These are phyloP conservation scores for Suhomyces guaymorum DNA, from an alignment of 1,139 yeast genomes.

Conservation along the genomic window DNA sequence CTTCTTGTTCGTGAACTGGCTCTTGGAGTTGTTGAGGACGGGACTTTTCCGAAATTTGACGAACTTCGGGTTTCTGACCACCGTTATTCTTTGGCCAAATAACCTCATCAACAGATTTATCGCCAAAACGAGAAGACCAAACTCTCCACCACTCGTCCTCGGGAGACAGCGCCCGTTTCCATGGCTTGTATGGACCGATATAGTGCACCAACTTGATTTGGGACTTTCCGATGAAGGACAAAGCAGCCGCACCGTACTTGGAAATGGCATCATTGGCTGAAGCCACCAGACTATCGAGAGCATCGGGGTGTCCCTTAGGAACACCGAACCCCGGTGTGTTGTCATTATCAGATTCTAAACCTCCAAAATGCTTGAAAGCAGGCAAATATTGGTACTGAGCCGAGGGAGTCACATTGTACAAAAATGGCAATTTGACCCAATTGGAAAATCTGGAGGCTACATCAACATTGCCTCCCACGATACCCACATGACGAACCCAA, in stretches of 20 bases:
- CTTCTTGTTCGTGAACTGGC: not conserved
- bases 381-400: constrained; percentile 84
- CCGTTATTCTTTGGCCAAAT: constrained; percentile 1
- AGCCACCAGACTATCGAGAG: not conserved
- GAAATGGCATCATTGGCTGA: constrained; percentile 21
- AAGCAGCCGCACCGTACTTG: constrained; percentile 30
- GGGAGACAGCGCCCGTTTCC: constrained; percentile 41
- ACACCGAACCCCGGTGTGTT: not conserved
- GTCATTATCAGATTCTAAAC: constrained; percentile 11
- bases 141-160: constrained; percentile 48
- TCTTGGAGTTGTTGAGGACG: not conserved
- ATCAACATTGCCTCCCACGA: constrained; percentile 6
- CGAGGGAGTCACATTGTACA: constrained; percentile 83
- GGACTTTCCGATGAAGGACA: constrained; percentile 22
- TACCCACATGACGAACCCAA: constrained; percentile 31
- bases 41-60: too few relatives aligned
- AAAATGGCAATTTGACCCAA: constrained; percentile 77
- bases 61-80: too few relatives aligned
- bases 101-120: constrained; percentile 16
- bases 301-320: constrained; percentile 1
- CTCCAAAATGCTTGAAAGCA: constrained; percentile 62
- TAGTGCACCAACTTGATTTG: constrained; percentile 70
- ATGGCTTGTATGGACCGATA: constrained; percentile 82
- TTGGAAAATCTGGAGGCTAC: constrained; percentile 21
- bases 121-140: constrained; percentile 39